Evolutionary conservation across 164 flowering plant species (phyloP), one percentile per base, ranked within the genome.

Genomic region (Stephania yunnanensis): DNA sequence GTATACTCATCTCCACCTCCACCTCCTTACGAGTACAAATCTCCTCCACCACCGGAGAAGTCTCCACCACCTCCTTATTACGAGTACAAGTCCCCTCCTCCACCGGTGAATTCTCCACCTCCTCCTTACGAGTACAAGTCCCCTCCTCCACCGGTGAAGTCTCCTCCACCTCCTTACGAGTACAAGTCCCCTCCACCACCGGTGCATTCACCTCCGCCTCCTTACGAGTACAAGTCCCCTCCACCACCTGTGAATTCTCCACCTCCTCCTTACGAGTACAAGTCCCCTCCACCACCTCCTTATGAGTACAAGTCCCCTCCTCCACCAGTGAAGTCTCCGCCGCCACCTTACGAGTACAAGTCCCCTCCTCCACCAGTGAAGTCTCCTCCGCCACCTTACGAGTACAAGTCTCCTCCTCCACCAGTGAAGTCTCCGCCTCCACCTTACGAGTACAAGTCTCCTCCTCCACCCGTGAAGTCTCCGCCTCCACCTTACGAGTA

Each of bases 1-100:
- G 8, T 12, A 17, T 75, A 85, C 74, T 78, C 73, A n/a, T 85
- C 89, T 13, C 89, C 89, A 46, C 89, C 89, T 2, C 87, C 89
- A 10, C 89, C 75, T 7, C 78, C 80, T 10, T 81, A 78, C 50
- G 25, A 75, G 19, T 81, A 77, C 72, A 19, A 68, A 4, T 81
- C 83, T 0, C 83, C 83, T 4, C 83, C 83, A 46, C 80, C 83
- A 31, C 80, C 83, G 0, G 31, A 22, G 17, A 46, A 48, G 30
- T 81, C 79, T 42, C 81, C 79, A 5, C 75, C 83, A 10, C 80
- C 78, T 46, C 81, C 83, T 8, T 81, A 81, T 8, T 81, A 81
- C 46, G 68, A 76, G 61, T 82, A 82, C 64, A 68, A 76, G 4
- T 76, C 80, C 1, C 84, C 81, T 4, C 85, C 85, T 29, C 85